phyloP scores from a whole-genome alignment of 345 rosid genomes.

The Pistacia integerrima region DNA sequence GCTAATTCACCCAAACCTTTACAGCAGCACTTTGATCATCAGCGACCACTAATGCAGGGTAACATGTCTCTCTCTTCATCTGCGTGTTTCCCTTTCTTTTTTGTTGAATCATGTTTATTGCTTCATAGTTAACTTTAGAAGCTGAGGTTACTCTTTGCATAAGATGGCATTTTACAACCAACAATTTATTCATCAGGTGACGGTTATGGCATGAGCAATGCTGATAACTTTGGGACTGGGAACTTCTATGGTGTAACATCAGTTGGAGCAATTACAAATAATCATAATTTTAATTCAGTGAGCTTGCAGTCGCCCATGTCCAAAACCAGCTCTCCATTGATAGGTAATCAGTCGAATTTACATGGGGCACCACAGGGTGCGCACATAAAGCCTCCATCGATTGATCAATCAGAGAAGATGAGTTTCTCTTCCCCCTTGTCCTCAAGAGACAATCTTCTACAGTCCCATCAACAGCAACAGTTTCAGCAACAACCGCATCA shows the following conservation, averaged over 20 bases:
- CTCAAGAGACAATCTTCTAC: slow-evolving; percentile 52
- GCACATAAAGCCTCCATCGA: slow-evolving; percentile 40
- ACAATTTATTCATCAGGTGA: slow-evolving; percentile 56
- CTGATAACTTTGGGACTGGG: slow-evolving; percentile 65
- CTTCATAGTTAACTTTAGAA: not conserved
- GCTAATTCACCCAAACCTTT: slow-evolving; percentile 58
- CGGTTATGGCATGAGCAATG: slow-evolving; percentile 56
- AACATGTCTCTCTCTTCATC: slow-evolving; percentile 15
- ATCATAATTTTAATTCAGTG: slow-evolving; percentile 52
- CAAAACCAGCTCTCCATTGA: slow-evolving; percentile 51
- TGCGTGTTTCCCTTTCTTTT: not conserved
- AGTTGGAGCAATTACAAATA: slow-evolving; percentile 48
- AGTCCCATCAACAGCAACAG: slow-evolving; percentile 66
- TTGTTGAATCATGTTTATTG: slow-evolving; percentile 4
- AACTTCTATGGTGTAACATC: slow-evolving; percentile 57
- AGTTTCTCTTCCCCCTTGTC: slow-evolving; percentile 48
- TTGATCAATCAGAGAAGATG: slow-evolving; percentile 57
- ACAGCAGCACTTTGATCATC: slow-evolving; percentile 73
- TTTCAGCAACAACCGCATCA: slow-evolving; percentile 62
- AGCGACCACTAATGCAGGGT: slow-evolving; percentile 66
- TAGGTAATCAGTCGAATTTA: slow-evolving; percentile 51
- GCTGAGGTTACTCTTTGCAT: slow-evolving; percentile 17
- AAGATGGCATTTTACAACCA: slow-evolving; percentile 16
- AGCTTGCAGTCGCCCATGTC: slow-evolving; percentile 60
- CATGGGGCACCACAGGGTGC: slow-evolving; percentile 52